Evolutionary conservation across 495 filamentous ascomycete species (phyloP), one percentile per base, ranked within the genome.

Genomic region (Glonium stellatum): DNA sequence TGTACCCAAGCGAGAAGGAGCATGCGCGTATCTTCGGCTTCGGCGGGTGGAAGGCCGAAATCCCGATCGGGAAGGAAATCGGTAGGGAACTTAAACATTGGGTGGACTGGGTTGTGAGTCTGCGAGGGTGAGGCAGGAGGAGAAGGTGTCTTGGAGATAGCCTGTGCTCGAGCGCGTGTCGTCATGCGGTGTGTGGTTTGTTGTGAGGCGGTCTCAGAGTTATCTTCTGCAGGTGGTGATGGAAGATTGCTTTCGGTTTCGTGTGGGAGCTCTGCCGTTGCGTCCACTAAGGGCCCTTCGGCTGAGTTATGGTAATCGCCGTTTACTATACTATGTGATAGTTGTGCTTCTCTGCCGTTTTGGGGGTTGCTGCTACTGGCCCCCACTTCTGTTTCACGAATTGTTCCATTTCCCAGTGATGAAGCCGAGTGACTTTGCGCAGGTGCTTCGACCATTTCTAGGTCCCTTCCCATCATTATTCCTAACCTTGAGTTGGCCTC

Each of bases 11-110:
- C 79, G 69, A 89, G 82, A 11, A 98, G 79, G 11, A 96, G 72
- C 34, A 86, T 85, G 22, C 92, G 84, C 13, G 90, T 91, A 41
- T 97, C 91, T 64, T 95, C 89, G 0, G 93, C 95, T 73, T 97
- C 92, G 8, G 77, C 67, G 13, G 84, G 77, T 0, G 90, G 90
- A 0, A 98, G 82, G 15, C 89, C 88, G 36, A 90, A 80, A 69
- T 95, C 85, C 37, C 83, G 77, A 68, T 96, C 89, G 1, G 88
- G 84, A n/a, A 78, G 81, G 51, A 85, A 81, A 39, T 78, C 70
- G n/a, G 77, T 72, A 0, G 92, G 87, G 4, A 87, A 78, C n/a
- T 87, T 74, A 76, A 92, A 98, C 59, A 95, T 82, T 1, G 93
- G 90, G 65, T 97, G 89, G 25, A 96, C 84, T 21, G 53, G 53